Evolutionary conservation across 2,329 filamentous ascomycete species (phyloP).

Genomic region (Alternaria sp.): DNA sequence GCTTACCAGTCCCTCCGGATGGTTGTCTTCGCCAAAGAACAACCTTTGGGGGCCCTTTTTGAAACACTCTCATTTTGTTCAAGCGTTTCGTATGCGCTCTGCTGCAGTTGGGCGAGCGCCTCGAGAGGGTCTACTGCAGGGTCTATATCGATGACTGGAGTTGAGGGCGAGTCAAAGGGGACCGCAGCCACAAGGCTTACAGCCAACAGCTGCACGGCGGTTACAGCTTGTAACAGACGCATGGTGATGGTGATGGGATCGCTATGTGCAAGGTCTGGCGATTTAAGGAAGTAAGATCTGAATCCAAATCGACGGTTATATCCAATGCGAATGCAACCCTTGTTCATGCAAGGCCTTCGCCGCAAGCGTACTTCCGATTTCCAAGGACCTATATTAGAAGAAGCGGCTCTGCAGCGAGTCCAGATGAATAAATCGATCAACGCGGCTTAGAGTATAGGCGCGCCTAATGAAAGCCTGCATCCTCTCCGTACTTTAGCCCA

Average conservation of each 20-base stretch:
- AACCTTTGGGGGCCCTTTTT: not conserved
- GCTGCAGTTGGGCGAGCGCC: slow-evolving; percentile 4
- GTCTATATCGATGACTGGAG: slow-evolving; percentile 1
- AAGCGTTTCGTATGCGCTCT: not conserved
- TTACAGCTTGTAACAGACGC: not conserved
- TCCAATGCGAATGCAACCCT: not conserved
- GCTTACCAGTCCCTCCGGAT: not conserved
- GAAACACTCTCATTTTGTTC: not conserved
- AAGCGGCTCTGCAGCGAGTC: not conserved
- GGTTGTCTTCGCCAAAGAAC: slow-evolving; percentile 1
- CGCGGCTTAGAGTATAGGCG: not conserved
- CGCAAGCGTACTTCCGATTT: not conserved
- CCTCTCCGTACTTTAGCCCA: not conserved
- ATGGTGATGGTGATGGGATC: not conserved
- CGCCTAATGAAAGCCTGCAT: not conserved
- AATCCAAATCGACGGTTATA: not conserved
- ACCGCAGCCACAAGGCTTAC: not conserved
- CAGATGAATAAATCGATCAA: not conserved
- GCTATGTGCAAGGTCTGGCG: not conserved
- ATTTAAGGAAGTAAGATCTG: not conserved
- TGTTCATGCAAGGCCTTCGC: not conserved
- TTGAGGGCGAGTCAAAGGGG: not conserved
- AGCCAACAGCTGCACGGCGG: not conserved
- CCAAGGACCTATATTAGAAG: not conserved
- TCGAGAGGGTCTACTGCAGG: not conserved